Conservation (phyloP, 441 rosid species). For the Pelargonium australe region DNA sequence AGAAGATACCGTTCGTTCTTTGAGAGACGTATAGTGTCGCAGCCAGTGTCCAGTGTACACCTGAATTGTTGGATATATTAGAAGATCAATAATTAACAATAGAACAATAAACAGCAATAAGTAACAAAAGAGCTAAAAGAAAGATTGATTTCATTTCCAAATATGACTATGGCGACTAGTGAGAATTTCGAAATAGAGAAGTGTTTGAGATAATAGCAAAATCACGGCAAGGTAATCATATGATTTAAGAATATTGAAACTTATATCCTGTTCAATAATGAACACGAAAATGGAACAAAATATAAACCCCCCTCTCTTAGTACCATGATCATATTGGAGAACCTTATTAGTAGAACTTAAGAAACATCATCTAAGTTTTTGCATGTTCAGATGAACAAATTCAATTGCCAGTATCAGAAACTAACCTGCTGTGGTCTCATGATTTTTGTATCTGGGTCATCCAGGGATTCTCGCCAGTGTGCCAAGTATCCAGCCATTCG, state of each 20-base stretch:
- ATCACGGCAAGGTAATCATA: neutral
- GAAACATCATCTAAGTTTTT: neutral
- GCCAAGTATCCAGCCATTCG: slow-evolving; percentile 97
- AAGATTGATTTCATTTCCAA: neutral
- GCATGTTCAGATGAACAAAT: neutral
- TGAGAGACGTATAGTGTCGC: slow-evolving; percentile 63
- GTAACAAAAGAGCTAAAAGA: neutral
- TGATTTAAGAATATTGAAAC: neutral
- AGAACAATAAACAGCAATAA: neutral
- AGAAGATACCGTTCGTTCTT: slow-evolving; percentile 40
- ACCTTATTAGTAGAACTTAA: neutral
- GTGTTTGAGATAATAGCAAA: neutral
- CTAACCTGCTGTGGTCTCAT: slow-evolving; percentile 96
- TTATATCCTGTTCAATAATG: neutral
- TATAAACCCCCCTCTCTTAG: neutral
- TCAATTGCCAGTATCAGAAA: neutral
- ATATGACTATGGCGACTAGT: no score
- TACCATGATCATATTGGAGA: neutral
- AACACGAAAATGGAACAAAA: neutral
- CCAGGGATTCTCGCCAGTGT: slow-evolving; percentile 92
- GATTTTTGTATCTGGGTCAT: slow-evolving; percentile 95
- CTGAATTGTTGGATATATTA: slow-evolving; percentile 27
- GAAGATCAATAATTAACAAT: slow-evolving; percentile 6
- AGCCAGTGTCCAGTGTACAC: slow-evolving; percentile 87
- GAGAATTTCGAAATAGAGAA: neutral